Percentiles rank a stretch among this genome's conserved stretches.
phyloP scores from a whole-genome alignment of 257 asterid genomes.

The Echites panduratus region DNA sequence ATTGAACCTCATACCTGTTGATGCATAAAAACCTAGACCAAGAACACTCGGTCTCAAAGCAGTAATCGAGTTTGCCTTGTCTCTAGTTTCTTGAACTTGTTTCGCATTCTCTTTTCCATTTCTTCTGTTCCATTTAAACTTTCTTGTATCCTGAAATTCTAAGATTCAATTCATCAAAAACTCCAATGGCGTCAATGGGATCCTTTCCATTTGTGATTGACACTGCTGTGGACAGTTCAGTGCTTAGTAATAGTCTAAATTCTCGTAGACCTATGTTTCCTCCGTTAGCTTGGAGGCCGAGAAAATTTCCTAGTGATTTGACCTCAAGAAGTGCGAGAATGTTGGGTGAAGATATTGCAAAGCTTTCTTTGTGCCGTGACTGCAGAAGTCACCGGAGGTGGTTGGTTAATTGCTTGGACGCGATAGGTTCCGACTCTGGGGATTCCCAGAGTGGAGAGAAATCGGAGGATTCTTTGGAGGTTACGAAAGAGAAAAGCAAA shows the following conservation, averaged over 20 bases:
- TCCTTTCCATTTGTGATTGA: constrained; percentile 33
- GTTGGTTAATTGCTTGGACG: constrained; percentile 37
- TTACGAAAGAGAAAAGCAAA: constrained; percentile 72
- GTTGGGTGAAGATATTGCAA: constrained; percentile 26
- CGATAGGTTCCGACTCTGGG: constrained; percentile 33
- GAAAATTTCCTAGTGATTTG: constrained; percentile 28
- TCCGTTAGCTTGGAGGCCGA: constrained; percentile 25
- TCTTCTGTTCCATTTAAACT: neutral
- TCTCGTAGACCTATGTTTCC: constrained; percentile 39
- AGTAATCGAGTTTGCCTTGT: constrained; percentile 16
- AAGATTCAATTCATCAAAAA: constrained; percentile 30
- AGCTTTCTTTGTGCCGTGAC: constrained; percentile 35
- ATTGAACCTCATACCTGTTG: neutral
- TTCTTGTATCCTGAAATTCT: constrained; percentile 15
- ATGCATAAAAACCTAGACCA: neutral
- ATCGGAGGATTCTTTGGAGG: constrained; percentile 57
- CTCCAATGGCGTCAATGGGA: constrained; percentile 49
- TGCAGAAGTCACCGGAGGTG: constrained; percentile 31
- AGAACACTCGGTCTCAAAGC: neutral
- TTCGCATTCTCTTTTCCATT: constrained; percentile 6
- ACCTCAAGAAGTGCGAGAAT: constrained; percentile 27
- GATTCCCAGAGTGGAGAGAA: constrained; percentile 40
- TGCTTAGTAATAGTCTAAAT: constrained; percentile 29
- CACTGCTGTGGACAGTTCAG: constrained; percentile 43
- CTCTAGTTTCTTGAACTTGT: constrained; percentile 24